These are phyloP conservation scores for Monosporascus sp. DNA, from an alignment of 2,329 filamentous ascomycete species.

Conservation along the genomic window DNA sequence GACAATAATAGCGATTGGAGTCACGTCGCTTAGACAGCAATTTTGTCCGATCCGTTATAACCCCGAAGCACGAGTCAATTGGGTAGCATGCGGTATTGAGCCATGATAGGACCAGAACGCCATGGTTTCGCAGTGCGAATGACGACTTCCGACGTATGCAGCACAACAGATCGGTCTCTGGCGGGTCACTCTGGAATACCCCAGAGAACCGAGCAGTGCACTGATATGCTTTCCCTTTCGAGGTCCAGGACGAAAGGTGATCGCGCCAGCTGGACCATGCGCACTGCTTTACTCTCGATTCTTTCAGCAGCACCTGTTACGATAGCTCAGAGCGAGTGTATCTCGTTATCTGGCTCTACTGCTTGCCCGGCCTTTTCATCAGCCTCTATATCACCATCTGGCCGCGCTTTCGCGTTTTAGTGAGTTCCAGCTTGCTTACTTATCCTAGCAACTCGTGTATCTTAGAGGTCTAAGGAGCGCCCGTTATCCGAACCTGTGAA, in stretches of 20 bases:
- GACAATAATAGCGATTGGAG: neutral
- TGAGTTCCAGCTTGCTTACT: slow-evolving; percentile 13
- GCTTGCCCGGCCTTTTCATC: slow-evolving; percentile 32
- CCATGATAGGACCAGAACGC: slow-evolving; percentile 20
- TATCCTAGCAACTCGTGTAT: slow-evolving; percentile 11
- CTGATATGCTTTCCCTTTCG: slow-evolving; percentile 11
- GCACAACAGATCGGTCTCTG: slow-evolving; percentile 3
- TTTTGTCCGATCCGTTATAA: neutral
- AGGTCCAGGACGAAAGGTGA: slow-evolving; percentile 3
- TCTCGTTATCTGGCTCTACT: slow-evolving; percentile 30
- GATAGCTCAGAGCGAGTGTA: slow-evolving; percentile 24
- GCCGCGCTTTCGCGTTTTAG: slow-evolving; percentile 21
- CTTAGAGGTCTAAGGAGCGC: neutral
- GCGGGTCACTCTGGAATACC: slow-evolving; percentile 1
- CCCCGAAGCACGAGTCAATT: slow-evolving; percentile 1
- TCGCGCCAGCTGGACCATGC: slow-evolving; percentile 9
- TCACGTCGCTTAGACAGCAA: neutral
- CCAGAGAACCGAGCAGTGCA: slow-evolving; percentile 2
- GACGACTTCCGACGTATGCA: slow-evolving; percentile 8
- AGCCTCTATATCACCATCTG: slow-evolving; percentile 32
- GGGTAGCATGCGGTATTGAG: slow-evolving; percentile 20
- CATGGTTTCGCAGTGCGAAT: slow-evolving; percentile 19
- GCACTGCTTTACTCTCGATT: slow-evolving; percentile 14
- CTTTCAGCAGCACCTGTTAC: slow-evolving; percentile 16
- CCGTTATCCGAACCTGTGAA: neutral